These are phyloP conservation scores for Hymenochaete sp. DNA, from an alignment of 1,284 basidiomycete genomes.

Conservation along the genomic window DNA sequence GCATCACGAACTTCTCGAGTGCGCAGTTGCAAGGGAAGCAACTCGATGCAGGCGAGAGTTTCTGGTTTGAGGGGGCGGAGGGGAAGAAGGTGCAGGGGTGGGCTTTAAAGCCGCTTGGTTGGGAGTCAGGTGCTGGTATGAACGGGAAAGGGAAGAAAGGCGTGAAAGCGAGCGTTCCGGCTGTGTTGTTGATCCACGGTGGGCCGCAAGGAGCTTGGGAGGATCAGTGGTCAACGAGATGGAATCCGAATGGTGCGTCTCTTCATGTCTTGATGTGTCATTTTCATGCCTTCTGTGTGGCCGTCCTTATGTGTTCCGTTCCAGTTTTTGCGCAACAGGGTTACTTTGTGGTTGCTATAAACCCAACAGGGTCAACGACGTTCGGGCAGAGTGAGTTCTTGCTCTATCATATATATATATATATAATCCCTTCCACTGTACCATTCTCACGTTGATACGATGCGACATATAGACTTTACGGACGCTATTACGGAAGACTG, in stretches of 20 bases:
- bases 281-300: not conserved
- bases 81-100: constrained; percentile 73
- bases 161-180: constrained; percentile 68
- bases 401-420: too few relatives aligned
- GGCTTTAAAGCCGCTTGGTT: constrained; percentile 72
- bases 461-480: constrained; percentile 51
- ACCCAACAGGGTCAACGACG: constrained; percentile 83
- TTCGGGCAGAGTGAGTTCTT: constrained; percentile 65
- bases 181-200: constrained; percentile 68
- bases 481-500: constrained; percentile 73
- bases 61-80: constrained; percentile 79
- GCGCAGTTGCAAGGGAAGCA: constrained; percentile 46
- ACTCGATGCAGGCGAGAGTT: constrained; percentile 59
- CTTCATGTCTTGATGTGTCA: not conserved
- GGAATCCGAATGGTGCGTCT: constrained; percentile 71
- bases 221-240: constrained; percentile 77
- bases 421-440: not conserved
- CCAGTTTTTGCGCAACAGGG: constrained; percentile 76
- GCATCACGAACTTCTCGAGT: constrained; percentile 56
- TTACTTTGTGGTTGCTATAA: constrained; percentile 78
- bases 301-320: too few relatives aligned
- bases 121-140: too few relatives aligned
- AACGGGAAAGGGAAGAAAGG: constrained; percentile 45
- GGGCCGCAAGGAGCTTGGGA: constrained; percentile 78
- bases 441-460: not conserved